Percentiles rank a stretch among this genome's conserved stretches.
These are phyloP conservation scores for Camellia sinensis DNA, from an alignment of 148 eudicot genomes.

Conservation along the genomic window DNA sequence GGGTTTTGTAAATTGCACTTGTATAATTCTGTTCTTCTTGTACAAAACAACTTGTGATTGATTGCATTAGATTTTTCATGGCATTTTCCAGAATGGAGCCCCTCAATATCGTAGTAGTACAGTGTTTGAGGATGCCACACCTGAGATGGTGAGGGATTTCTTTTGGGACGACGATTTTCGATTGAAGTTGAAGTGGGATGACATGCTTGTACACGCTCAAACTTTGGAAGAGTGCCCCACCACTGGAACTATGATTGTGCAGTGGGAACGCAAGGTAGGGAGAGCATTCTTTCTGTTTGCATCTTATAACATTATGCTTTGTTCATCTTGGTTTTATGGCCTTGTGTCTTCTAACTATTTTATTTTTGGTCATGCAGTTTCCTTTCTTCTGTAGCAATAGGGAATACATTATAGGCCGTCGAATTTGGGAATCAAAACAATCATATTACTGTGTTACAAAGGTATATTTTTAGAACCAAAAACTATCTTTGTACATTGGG, in stretches of 20 bases:
- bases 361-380: conserved; percentile 29
- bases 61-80: conserved; percentile 1
- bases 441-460: conserved; percentile 54
- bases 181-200: conserved; percentile 45
- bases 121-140: conserved; percentile 51
- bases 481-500: background rate
- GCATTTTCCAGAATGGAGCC: conserved; percentile 62
- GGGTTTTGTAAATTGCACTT: background rate
- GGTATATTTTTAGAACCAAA: conserved; percentile 26
- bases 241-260: conserved; percentile 53
- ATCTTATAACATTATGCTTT: background rate
- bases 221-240: conserved; percentile 44
- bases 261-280: conserved; percentile 63
- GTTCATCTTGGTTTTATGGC: background rate
- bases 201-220: conserved; percentile 44
- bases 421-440: conserved; percentile 43
- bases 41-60: background rate
- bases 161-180: conserved; percentile 70
- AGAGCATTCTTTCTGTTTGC: background rate
- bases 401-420: conserved; percentile 52
- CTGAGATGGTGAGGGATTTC: conserved; percentile 59
- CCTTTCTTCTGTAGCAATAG: conserved; percentile 61
- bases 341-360: background rate
- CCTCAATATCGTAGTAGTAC: conserved; percentile 70
- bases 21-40: background rate